Conservation (phyloP, 352 stramenopile species). For the Phytophthora brassicae region DNA sequence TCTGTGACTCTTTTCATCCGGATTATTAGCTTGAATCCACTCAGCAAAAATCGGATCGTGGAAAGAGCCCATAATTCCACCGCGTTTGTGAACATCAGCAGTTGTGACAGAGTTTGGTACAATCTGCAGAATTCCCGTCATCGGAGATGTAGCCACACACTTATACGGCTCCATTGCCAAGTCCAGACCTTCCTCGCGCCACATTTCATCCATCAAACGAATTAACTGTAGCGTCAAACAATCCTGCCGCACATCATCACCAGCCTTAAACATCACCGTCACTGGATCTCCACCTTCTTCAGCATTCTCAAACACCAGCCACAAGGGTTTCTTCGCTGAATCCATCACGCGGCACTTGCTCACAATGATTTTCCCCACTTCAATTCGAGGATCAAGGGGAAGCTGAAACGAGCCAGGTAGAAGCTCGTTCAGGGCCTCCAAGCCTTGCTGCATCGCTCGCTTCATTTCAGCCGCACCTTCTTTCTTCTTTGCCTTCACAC, state of each 20-base stretch:
- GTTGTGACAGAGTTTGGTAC: slow-evolving; percentile 91
- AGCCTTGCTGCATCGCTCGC: slow-evolving; percentile 61
- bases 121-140: slow-evolving; percentile 90
- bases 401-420: slow-evolving; percentile 82
- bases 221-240: slow-evolving; percentile 92
- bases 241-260: slow-evolving; percentile 95
- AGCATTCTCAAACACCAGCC: slow-evolving; percentile 83
- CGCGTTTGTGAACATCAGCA: slow-evolving; percentile 84
- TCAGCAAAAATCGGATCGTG: slow-evolving; percentile 78
- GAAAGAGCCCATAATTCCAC: slow-evolving; percentile 74
- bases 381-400: slow-evolving; percentile 71
- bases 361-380: slow-evolving; percentile 75
- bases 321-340: slow-evolving; percentile 82
- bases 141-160: slow-evolving; percentile 86
- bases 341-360: slow-evolving; percentile 85
- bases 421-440: slow-evolving; percentile 76
- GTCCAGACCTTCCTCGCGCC: slow-evolving; percentile 88
- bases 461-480: slow-evolving; percentile 73
- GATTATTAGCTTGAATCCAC: slow-evolving; percentile 81
- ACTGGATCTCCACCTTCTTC: slow-evolving; percentile 68
- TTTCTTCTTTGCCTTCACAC: slow-evolving; percentile 76
- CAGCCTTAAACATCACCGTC: slow-evolving; percentile 91
- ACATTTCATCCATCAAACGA: slow-evolving; percentile 91
- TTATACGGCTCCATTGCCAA: slow-evolving; percentile 90
- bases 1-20: slow-evolving; percentile 53